Base-by-base conservation (phyloP, 495 filamentous ascomycete species). In the Xylaria castorea region DNA sequence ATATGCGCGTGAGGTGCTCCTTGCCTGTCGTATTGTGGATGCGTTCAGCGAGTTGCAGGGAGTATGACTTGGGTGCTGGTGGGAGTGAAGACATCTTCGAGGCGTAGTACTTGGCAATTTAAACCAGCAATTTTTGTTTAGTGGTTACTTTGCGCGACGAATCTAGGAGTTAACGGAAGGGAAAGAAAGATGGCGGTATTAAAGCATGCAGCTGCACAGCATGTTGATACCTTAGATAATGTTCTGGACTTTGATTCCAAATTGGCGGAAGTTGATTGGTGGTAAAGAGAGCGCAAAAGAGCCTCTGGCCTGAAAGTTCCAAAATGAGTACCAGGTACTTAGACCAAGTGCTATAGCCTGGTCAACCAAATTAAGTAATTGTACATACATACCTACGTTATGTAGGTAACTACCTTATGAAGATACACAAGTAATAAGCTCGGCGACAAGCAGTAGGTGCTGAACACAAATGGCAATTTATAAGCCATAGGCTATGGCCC, bases 11-110 rank as follows among this genome's bases (percentile, higher is more conserved):
- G 32, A 76, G 69, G 20, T 75, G 9, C 3, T 76, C 69, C 46
- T 78, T 75, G 40, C 70, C 71, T n/a, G 74, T 76, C 3, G 46
- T 53, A 22, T 68, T 48, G 40, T 79, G 55, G 66, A 79, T 65
- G 44, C 74, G 71, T 32, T 79, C 76, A 22, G 76, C 76, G 62
- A 74, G 5, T 38, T 64, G 73, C 40, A 78, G 73, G 1, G 63
- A 74, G 40, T 66, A 74, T 20, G 77, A 36, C 51, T 75, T 75
- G 18, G 71, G 36, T 67, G 68, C 51, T 32, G 65, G 72, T 61
- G 68, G 27, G 61, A 5, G 36, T 8, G 70, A 71, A 34, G 70
- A 46, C 46, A 61, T 46, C 16, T 34, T 70, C 25, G 3, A 50
- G 22, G 38, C 14, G 27, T 30, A 30, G 25, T 25, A 55, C 11